Conservation (phyloP, 2,329 filamentous ascomycete genomes). For the Sarocladiaceae sp. region DNA sequence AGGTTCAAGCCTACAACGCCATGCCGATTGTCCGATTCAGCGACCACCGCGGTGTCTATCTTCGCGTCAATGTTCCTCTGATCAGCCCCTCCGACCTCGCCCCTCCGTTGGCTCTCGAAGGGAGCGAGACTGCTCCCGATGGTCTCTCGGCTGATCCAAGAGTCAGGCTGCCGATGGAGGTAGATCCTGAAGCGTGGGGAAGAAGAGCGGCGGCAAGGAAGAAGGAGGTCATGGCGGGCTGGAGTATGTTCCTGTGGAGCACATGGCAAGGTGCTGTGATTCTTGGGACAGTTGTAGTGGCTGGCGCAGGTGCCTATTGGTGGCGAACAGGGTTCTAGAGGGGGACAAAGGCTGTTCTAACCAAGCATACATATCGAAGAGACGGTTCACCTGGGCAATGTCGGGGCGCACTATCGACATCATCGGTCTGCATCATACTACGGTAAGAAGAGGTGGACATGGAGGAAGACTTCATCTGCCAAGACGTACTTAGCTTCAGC, state of each 20-base stretch:
- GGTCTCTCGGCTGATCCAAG: constrained; percentile 35
- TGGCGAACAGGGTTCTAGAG: constrained; percentile 5
- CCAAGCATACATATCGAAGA: neutral
- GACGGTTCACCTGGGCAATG: too few relatives aligned
- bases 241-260: constrained; percentile 51
- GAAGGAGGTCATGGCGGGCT: constrained; percentile 46
- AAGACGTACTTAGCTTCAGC: too few relatives aligned
- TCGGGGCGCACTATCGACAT: neutral
- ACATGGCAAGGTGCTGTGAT: constrained; percentile 46
- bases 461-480: too few relatives aligned
- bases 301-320: constrained; percentile 44
- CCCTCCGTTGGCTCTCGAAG: constrained; percentile 21
- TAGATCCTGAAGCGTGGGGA: constrained; percentile 53
- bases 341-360: neutral
- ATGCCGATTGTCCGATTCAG: constrained; percentile 77
- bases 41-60: constrained; percentile 81
- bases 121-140: constrained; percentile 13
- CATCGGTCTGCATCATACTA: too few relatives aligned
- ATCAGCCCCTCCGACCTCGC: constrained; percentile 35
- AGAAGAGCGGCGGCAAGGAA: constrained; percentile 41
- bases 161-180: constrained; percentile 41
- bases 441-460: too few relatives aligned
- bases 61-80: constrained; percentile 65
- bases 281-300: constrained; percentile 36
- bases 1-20: constrained; percentile 65